phyloP scores from a whole-genome alignment of 202 grass and related monocot genomes.

The Carex sylvatica region DNA sequence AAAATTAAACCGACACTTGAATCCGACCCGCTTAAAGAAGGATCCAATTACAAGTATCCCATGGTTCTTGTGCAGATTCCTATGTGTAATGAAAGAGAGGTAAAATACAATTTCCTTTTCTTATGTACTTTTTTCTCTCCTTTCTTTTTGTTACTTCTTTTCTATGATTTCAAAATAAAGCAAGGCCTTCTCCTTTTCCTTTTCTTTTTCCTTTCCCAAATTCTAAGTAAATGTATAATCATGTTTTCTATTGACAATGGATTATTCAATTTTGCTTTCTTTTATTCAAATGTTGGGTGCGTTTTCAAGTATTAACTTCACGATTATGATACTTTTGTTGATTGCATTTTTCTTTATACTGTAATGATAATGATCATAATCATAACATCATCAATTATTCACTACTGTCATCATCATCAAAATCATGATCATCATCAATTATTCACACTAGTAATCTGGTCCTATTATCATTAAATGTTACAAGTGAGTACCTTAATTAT shows the following conservation, averaged over 20 bases:
- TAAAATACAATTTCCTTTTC: constrained; percentile 9
- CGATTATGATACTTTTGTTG: neutral
- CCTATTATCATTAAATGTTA: neutral
- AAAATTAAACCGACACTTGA: constrained; percentile 60
- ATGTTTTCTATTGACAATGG: neutral
- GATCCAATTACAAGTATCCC: constrained; percentile 44
- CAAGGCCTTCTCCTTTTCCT: neutral
- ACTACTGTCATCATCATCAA: neutral
- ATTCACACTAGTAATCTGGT: neutral
- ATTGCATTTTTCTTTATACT: neutral
- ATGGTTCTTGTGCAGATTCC: constrained; percentile 86
- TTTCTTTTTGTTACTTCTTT: neutral
- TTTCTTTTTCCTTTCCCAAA: neutral
- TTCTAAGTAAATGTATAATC: neutral
- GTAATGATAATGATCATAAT: too few relatives aligned
- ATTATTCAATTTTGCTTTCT: neutral
- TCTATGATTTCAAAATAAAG: neutral
- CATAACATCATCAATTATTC: too few relatives aligned
- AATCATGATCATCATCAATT: neutral
- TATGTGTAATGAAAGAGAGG: constrained; percentile 74
- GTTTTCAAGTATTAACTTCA: neutral
- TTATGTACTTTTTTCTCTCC: neutral
- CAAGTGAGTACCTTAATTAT: neutral
- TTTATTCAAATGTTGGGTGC: neutral
- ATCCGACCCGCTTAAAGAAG: constrained; percentile 43